These are phyloP conservation scores for Oryza punctata DNA, from an alignment of 176 grass and related monocot genomes.

Conservation along the genomic window DNA sequence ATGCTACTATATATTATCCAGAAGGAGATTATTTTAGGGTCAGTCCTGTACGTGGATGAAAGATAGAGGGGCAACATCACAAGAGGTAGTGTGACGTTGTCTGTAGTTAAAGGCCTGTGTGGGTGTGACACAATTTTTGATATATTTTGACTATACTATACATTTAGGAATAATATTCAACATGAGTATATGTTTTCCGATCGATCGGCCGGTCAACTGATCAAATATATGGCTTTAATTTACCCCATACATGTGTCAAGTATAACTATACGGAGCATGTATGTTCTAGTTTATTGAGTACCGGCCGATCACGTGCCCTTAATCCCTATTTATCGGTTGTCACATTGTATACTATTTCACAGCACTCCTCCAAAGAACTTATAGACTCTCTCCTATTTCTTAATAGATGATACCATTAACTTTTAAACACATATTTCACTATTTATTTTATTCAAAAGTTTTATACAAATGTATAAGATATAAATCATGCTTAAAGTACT, in stretches of 20 bases:
- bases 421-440: too few relatives aligned
- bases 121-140: neutral
- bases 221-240: neutral
- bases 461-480: too few relatives aligned
- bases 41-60: neutral
- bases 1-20: neutral
- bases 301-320: too few relatives aligned
- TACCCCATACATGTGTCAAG: neutral
- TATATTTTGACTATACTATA: neutral
- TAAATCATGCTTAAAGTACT: too few relatives aligned
- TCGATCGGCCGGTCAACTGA: neutral
- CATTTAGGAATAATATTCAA: neutral
- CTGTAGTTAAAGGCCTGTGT: neutral
- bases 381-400: too few relatives aligned
- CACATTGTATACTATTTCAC: too few relatives aligned
- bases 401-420: too few relatives aligned
- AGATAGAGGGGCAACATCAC: neutral
- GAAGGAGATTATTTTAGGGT: neutral
- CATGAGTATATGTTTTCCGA: neutral
- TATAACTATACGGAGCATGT: neutral
- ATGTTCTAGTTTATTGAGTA: neutral
- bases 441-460: too few relatives aligned
- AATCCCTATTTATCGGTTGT: too few relatives aligned
- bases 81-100: neutral
- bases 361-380: too few relatives aligned